Evolutionary conservation across 352 stramenopile species (phyloP).

Genomic region (Achlya hypogyna): DNA sequence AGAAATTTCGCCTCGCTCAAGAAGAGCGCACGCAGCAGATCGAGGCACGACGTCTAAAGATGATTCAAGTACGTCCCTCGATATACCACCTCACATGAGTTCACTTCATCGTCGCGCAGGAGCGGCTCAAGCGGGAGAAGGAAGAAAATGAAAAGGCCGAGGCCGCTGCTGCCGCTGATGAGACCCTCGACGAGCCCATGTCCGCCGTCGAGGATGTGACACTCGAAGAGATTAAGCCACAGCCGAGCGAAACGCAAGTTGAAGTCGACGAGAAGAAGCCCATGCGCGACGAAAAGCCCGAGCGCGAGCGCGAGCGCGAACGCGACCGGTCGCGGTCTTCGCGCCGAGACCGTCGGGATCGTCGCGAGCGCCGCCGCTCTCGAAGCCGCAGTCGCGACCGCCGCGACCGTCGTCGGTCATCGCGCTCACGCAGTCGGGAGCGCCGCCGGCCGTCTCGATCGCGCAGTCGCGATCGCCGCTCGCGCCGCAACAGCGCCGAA

Average conservation of each 20-base stretch:
- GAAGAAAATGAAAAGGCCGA: conserved; percentile 1
- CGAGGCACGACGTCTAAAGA: conserved; percentile 27
- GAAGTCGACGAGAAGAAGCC: not conserved
- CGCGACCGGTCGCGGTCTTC: conserved; percentile 21
- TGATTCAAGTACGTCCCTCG: conserved; percentile 16
- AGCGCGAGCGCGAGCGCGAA: conserved; percentile 19
- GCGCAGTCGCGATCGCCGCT: conserved; percentile 22
- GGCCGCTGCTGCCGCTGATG: conserved; percentile 4
- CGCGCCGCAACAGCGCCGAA: conserved; percentile 12
- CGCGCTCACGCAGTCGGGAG: not conserved
- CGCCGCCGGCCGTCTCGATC: conserved; percentile 18
- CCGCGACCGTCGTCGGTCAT: conserved; percentile 22
- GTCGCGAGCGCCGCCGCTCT: conserved; percentile 19
- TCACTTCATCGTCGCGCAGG: not conserved
- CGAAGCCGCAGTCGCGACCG: conserved; percentile 23
- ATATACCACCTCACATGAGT: not conserved
- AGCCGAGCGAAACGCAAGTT: too few relatives aligned
- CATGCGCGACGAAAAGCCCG: not conserved
- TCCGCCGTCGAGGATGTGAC: too few relatives aligned
- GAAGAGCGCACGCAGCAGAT: conserved; percentile 31
- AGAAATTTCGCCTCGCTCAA: conserved; percentile 38
- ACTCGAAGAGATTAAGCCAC: too few relatives aligned
- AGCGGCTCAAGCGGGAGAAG: conserved; percentile 4
- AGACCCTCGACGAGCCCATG: too few relatives aligned
- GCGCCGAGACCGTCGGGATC: conserved; percentile 24